phyloP scores from a whole-genome alignment of 1,284 basidiomycete genomes.

The Paramarasmius palmivorus region DNA sequence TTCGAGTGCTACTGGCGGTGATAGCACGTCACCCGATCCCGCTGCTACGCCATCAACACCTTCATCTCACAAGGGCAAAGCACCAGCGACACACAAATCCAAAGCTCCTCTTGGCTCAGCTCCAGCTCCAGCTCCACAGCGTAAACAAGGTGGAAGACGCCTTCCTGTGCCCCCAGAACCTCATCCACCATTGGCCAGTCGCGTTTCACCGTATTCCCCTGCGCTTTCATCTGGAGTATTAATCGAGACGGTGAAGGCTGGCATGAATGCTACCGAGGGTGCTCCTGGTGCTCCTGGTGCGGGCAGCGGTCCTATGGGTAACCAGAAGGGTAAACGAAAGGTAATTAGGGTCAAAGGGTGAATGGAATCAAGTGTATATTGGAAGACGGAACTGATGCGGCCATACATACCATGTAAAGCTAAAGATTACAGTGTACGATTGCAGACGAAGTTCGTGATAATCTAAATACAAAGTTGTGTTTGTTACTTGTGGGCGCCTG shows the following conservation, averaged over 20 bases:
- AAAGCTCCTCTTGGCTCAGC: conserved; percentile 35
- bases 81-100: conserved; percentile 31
- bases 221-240: conserved; percentile 72
- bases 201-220: conserved; percentile 68
- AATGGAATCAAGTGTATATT: not conserved
- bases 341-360: conserved; percentile 74
- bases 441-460: too few species aligned
- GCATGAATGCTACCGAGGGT: conserved; percentile 63
- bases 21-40: conserved; percentile 22
- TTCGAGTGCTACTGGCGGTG: conserved; percentile 20
- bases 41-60: conserved; percentile 16
- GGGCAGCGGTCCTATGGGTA: conserved; percentile 36
- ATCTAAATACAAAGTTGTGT: too few species aligned
- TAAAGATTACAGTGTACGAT: too few species aligned
- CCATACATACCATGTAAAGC: too few species aligned
- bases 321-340: conserved; percentile 75
- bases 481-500: too few species aligned
- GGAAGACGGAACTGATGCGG: too few species aligned
- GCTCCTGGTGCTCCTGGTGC: conserved; percentile 29
- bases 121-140: conserved; percentile 27
- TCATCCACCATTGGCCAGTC: conserved; percentile 50
- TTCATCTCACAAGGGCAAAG: conserved; percentile 34
- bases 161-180: conserved; percentile 55
- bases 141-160: conserved; percentile 17
- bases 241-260: conserved; percentile 77